These are phyloP conservation scores for Torulaspora indica DNA, from an alignment of 805 yeast species.

Conservation along the genomic window DNA sequence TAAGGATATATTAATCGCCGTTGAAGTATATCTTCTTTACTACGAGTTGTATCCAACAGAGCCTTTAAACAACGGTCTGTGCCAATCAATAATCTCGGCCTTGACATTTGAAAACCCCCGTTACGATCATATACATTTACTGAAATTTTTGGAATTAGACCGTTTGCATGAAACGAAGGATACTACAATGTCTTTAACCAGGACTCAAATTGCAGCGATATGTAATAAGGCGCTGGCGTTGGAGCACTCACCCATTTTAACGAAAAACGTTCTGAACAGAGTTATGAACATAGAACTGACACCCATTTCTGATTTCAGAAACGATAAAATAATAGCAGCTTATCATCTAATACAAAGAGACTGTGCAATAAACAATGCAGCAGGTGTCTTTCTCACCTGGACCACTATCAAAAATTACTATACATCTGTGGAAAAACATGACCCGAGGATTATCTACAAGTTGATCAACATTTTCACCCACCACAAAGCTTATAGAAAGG, in stretches of 20 bases:
- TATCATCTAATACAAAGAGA: constrained; percentile 24
- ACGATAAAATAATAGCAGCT: constrained; percentile 18
- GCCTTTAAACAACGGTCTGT: constrained; percentile 5
- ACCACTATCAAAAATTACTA: constrained; percentile 17
- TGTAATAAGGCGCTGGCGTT: constrained; percentile 24
- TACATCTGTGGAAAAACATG: constrained; percentile 19
- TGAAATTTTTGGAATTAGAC: constrained; percentile 15
- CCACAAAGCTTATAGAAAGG: constrained; percentile 21
- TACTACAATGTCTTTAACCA: constrained; percentile 5
- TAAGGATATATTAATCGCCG: constrained; percentile 21
- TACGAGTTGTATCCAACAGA: constrained; percentile 13
- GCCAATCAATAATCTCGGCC: constrained; percentile 16
- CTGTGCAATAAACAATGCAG: constrained; percentile 21
- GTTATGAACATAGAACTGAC: constrained; percentile 14
- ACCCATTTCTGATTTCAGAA: constrained; percentile 6
- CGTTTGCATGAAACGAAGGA: constrained; percentile 8
- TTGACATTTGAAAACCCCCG: constrained; percentile 24
- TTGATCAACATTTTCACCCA: constrained; percentile 21
- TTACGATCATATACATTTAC: constrained; percentile 18
- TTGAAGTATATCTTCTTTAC: constrained; percentile 22
- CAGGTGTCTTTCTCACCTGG: constrained; percentile 30
- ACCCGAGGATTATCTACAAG: constrained; percentile 26
- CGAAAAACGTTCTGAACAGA: constrained; percentile 17
- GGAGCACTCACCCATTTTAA: constrained; percentile 11
- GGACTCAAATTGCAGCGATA: constrained; percentile 19